Percentiles rank a stretch among this genome's conserved stretches.
phyloP scores from a whole-genome alignment of 805 yeast species.

The Candida ulmi region DNA sequence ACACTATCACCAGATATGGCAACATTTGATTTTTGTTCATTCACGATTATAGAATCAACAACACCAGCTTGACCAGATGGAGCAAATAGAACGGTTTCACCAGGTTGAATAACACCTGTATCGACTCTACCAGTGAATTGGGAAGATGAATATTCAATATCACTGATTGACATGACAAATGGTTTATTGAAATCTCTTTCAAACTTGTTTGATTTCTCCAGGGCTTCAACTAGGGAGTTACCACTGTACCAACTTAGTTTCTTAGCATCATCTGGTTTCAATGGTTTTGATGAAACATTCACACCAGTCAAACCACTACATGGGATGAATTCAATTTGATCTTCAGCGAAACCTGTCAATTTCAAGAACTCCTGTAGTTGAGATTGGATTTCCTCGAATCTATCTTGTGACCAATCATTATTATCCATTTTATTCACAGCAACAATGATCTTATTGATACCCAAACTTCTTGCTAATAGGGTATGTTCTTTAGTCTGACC shows the following conservation, averaged over 20 bases:
- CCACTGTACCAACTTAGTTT: slow-evolving; percentile 41
- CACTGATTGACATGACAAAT: slow-evolving; percentile 85
- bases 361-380: slow-evolving; percentile 76
- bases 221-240: slow-evolving; percentile 80
- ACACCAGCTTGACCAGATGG: slow-evolving; percentile 89
- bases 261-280: slow-evolving; percentile 52
- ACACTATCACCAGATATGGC: slow-evolving; percentile 91
- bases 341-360: slow-evolving; percentile 82
- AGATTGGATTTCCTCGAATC: slow-evolving; percentile 74
- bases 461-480: slow-evolving; percentile 81
- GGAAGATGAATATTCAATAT: slow-evolving; percentile 77
- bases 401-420: slow-evolving; percentile 78
- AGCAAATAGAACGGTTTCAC: slow-evolving; percentile 85
- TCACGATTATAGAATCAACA: slow-evolving; percentile 87
- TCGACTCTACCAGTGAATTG: slow-evolving; percentile 94
- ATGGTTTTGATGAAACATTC: slow-evolving; percentile 81
- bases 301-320: slow-evolving; percentile 90
- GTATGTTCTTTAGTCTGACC: slow-evolving; percentile 97
- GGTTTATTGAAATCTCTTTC: slow-evolving; percentile 80
- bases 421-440: slow-evolving; percentile 96
- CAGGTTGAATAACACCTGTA: slow-evolving; percentile 88
- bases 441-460: slow-evolving; percentile 82
- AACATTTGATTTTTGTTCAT: slow-evolving; percentile 72
- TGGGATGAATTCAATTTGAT: slow-evolving; percentile 83
- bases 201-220: slow-evolving; percentile 79